Conservation (phyloP, 805 yeast genomes). For the Ogataea degrootiae region DNA sequence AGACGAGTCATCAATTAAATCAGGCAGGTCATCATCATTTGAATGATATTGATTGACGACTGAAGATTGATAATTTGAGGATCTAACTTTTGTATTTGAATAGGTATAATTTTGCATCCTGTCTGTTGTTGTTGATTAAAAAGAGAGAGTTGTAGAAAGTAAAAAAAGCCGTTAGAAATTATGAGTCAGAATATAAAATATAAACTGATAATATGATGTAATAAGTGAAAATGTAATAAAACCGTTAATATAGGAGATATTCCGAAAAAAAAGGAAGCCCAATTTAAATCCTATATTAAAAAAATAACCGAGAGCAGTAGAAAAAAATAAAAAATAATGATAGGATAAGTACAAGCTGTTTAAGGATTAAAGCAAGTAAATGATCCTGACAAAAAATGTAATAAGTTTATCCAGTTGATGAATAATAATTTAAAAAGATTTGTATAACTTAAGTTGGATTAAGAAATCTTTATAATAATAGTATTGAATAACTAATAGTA, state of each 20-base stretch:
- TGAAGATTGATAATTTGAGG: neutral
- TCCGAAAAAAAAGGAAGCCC: neutral
- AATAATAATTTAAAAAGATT: neutral
- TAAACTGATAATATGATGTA: neutral
- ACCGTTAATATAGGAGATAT: neutral
- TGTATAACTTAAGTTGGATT: neutral
- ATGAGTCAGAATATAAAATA: neutral
- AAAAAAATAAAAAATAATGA: no score
- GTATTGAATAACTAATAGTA: neutral
- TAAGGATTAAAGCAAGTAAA: neutral
- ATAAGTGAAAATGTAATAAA: neutral
- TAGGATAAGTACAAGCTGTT: no score
- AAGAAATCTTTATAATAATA: neutral
- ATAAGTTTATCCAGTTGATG: neutral
- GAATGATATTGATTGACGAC: neutral
- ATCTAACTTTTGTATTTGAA: neutral
- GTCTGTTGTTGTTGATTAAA: neutral
- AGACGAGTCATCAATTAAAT: slow-evolving; percentile 3
- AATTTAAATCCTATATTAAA: neutral
- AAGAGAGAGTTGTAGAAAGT: neutral
- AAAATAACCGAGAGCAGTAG: neutral
- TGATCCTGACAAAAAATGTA: neutral
- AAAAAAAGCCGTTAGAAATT: neutral
- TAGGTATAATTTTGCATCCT: slow-evolving; percentile 4
- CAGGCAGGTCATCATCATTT: slow-evolving; percentile 5